Evolutionary conservation across 306 rosid species (phyloP).

Genomic region (Quercus ilex): DNA sequence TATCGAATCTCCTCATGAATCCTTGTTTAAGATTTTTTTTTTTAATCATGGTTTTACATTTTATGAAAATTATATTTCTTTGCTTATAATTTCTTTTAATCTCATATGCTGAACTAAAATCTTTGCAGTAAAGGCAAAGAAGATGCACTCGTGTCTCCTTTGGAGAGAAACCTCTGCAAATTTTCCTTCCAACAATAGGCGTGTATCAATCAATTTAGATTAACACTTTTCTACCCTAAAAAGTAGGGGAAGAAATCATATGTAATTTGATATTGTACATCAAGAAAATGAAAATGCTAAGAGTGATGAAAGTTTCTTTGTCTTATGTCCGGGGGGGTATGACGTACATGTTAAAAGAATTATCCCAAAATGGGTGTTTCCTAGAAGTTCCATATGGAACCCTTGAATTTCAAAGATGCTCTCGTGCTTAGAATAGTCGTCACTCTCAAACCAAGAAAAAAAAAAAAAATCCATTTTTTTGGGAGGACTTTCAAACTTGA

Average conservation of each 20-base stretch:
- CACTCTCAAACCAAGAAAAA: constrained; percentile 19
- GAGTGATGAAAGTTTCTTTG: constrained; percentile 8
- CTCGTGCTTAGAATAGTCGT: constrained; percentile 7
- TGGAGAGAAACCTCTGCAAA: neutral
- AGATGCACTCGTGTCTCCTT: neutral
- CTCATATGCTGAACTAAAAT: too few species aligned
- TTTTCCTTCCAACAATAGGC: neutral
- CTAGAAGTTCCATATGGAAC: constrained; percentile 43
- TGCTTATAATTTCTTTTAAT: too few species aligned
- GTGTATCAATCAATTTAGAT: neutral
- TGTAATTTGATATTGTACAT: neutral
- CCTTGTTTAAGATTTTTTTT: too few species aligned
- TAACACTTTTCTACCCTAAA: neutral
- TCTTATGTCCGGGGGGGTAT: constrained; percentile 8
- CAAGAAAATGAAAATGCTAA: neutral
- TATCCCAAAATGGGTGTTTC: constrained; percentile 33
- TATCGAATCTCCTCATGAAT: too few species aligned
- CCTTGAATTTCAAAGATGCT: constrained; percentile 36
- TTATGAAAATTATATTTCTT: too few species aligned
- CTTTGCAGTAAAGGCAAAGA: neutral
- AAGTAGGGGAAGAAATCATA: neutral
- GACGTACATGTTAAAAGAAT: neutral
- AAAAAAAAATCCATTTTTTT: constrained; percentile 44
- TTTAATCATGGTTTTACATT: too few species aligned
- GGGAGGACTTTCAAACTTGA: constrained; percentile 53